Base-by-base conservation (phyloP, 805 yeast species). In the Lachancea thermotolerans region DNA sequence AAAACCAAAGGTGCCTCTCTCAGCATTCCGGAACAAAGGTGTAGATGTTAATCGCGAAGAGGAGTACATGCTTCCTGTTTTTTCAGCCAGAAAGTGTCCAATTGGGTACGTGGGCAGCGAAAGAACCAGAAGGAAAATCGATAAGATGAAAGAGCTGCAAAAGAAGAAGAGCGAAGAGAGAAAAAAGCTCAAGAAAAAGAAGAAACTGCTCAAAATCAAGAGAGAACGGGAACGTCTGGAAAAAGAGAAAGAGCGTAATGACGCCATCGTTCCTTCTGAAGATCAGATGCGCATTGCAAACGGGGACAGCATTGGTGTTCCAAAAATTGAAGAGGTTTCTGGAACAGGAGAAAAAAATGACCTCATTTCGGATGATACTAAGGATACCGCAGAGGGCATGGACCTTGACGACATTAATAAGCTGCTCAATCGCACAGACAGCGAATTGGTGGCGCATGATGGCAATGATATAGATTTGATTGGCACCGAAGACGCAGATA, bases 1-100 rank as follows among this genome's bases (percentile, higher is more conserved):
- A 21, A 65, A 65, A 58, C 77, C 74, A 59, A 73, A 73, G 45
- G 81, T 88, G 8, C 97, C 97, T 3, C 66, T 90, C 35, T 85
- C 95, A 2, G 97, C 97, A 1, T 91, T 91, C 63, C 72, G 98
- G 58, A 90, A 88, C 66, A 83, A 88, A 57, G 84, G 85, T 10
- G 64, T 77, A 10, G 58, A 63, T 27, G 52, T 59, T 31, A 67
- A 62, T 14, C 50, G 35, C 34, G 66, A 58, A 11, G 64, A 59
- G 41, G 64, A 62, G 44, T 60, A 50, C 37, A 54, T 62, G 54
- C 39, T 58, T 10, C 65, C 66, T 9, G 52, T 49, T 10, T 52
- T 56, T 37, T 55, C 63, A 2, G 58, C 57, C 4, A 55, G 57
- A 37, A 61, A 60, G 37, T 63, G 55, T 10, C 68, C 68, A n/a